A percentile compares a stretch with the other conserved stretches of the same genome.
phyloP scores from a whole-genome alignment of 2,329 filamentous ascomycete genomes.

The Tolypocladium nubicola region DNA sequence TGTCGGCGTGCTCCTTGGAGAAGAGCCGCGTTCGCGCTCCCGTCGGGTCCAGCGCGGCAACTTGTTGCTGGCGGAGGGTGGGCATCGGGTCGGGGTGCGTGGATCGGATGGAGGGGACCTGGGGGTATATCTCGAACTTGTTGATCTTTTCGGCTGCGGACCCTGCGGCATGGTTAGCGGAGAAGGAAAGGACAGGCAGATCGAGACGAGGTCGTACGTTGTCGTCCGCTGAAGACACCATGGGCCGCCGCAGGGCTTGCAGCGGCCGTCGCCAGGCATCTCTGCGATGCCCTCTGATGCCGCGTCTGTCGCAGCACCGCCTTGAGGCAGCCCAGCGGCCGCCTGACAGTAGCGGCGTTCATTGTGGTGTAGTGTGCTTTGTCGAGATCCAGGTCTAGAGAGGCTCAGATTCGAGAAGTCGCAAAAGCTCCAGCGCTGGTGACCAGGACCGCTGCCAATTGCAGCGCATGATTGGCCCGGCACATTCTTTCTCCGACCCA shows the following conservation, averaged over 20 bases:
- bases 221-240: constrained; percentile 18
- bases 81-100: constrained; percentile 57
- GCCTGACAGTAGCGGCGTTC: constrained; percentile 52
- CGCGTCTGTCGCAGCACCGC: constrained; percentile 48
- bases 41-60: constrained; percentile 69
- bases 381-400: not conserved
- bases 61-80: constrained; percentile 56
- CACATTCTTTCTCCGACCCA: constrained; percentile 18
- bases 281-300: constrained; percentile 30
- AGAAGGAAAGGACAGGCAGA: not conserved
- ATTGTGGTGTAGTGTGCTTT: constrained; percentile 23
- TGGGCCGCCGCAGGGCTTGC: constrained; percentile 10
- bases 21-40: constrained; percentile 77
- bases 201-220: constrained; percentile 19
- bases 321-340: constrained; percentile 64
- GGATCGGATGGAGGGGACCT: constrained; percentile 42
- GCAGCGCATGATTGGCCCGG: constrained; percentile 25
- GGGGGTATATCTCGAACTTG: constrained; percentile 43
- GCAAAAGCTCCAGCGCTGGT: not conserved
- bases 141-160: constrained; percentile 22
- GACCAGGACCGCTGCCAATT: constrained; percentile 8
- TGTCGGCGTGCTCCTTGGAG: constrained; percentile 63
- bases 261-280: constrained; percentile 37
- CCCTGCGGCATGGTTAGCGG: constrained; percentile 14
- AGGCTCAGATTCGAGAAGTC: not conserved